Base-by-base conservation (phyloP, 345 rosid species). In the Fremontodendron californicum region DNA sequence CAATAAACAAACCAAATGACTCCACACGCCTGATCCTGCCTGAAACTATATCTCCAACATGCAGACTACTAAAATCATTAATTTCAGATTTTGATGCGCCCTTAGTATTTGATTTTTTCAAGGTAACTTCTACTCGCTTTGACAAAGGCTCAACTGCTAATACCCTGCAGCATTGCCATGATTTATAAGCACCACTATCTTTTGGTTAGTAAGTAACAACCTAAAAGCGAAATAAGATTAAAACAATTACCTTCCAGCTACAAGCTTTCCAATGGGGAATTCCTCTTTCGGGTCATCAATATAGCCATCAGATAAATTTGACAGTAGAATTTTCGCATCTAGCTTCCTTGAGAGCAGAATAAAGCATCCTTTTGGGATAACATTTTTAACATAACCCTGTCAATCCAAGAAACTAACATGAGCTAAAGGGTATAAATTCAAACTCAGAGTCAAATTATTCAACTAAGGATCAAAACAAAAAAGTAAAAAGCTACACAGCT, bases 341-440 rank as follows among this genome's bases (percentile, higher is more conserved):
- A 96, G 66, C 78, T 87, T 92, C 84, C 97, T 87, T 43, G 99
- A 93, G 77, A 96, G 93, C 77, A 81, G 67, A 78, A 96, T 87
- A 85, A 93, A 96, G 77, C 98, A 96, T 64, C 97, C 99, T 80
- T 92, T 96, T 46, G 99, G 68, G 60, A 82, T 82, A 15, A 92
- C 84, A 83, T 87, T 91, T 87, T 92, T 96, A 54, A 93, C 97
- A 88, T 96, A 96, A 54, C 98, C 99, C 99, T 96, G 86, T 75
- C 78, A 77, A 86, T n/a, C 25, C 65, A 62, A 58, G 40, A 42
- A 69, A 70, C 15, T 45, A 48, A 1, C 16, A 64, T 83, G 25
- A 77, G 77, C 70, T 55, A 18, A 75, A 27, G 60, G 45, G 23
- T 27, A 25, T 33, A 40, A 67, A 75, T 43, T 35, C 21, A 51